Percentiles rank a stretch among this genome's conserved stretches.
Evolutionary conservation across 768 basidiomycete genomes (phyloP).

Genomic region (Cystofilobasidium capitatum): DNA sequence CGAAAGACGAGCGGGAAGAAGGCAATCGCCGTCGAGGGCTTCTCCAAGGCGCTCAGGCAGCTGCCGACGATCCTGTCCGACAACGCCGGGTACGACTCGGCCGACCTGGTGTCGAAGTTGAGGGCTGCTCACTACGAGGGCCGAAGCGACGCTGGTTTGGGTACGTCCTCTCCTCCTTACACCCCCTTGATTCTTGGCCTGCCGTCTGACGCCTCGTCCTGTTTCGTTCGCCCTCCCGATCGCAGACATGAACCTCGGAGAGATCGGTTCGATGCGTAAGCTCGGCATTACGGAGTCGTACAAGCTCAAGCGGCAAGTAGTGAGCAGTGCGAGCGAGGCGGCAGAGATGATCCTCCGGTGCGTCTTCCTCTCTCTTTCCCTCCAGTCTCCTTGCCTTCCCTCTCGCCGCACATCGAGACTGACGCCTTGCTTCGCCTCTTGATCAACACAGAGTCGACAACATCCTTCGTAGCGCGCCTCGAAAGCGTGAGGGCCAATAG

Average conservation of each 20-base stretch:
- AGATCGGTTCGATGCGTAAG: conserved; percentile 74
- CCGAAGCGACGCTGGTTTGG: conserved; percentile 70
- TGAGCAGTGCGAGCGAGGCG: conserved; percentile 87
- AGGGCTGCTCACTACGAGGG: conserved; percentile 93
- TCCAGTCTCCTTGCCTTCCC: conserved; percentile 1
- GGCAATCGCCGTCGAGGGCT: conserved; percentile 88
- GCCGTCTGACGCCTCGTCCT: background rate
- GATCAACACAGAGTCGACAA: conserved; percentile 66
- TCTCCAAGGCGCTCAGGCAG: conserved; percentile 71
- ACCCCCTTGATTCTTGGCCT: background rate
- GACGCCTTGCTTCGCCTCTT: background rate
- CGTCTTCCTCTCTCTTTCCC: conserved; percentile 32
- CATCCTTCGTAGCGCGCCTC: conserved; percentile 73
- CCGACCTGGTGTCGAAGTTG: conserved; percentile 78
- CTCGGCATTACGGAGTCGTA: conserved; percentile 92
- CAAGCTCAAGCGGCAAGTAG: conserved; percentile 92
- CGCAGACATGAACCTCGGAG: conserved; percentile 77
- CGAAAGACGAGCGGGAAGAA: conserved; percentile 83
- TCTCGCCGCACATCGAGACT: background rate
- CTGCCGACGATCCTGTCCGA: conserved; percentile 95
- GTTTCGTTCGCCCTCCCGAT: background rate
- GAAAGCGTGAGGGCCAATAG: conserved; percentile 57
- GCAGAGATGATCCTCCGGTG: conserved; percentile 95
- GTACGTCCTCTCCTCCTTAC: conserved; percentile 44
- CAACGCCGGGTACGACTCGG: conserved; percentile 96